Evolutionary conservation across 2,329 filamentous ascomycete genomes (phyloP), one percentile per base, ranked within the genome.

Genomic region (Verticillium longisporum): DNA sequence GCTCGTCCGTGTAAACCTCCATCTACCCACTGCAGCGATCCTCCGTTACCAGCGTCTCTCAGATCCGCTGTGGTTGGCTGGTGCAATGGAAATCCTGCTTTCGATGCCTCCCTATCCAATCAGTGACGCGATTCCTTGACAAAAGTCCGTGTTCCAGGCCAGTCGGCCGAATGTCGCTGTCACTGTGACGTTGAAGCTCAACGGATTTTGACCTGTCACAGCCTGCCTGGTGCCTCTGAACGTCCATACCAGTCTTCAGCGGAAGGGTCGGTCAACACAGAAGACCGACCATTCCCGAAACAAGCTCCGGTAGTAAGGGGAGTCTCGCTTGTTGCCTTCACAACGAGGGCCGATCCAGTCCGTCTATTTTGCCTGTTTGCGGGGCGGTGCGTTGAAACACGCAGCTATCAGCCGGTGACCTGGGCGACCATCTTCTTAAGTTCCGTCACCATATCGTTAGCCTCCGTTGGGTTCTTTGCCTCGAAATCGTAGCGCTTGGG

Each of bases 401-500:
- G 18, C n/a, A 18, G 34, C 32, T 15, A 33, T 61, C 63, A 65
- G 45, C 62, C 59, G 60, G 63, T 63, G 53, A 65, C 63, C 34
- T 65, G 63, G 57, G 60, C 63, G 59, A 91, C 87, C 34, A 89
- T 89, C 74, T 86, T 91, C 75, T 90, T 90, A 63, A 95, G 84
- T 76, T 92, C 90, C 61, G 78, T 81, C 33, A 94, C 90, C 71
- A 95, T 91, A 70, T 91, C 89, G n/a, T 83, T 79, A 54, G 91
- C 90, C 74, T 93, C 90, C 34, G 87, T 84, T 11, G 82, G 79
- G 65, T 80, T 88, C 66, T 83, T 85, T n/a, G 90, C 87, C 74
- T 94, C 91, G 71, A 95, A 95, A 66, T 95, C 91, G 73, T 95
- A 95, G 63, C 90, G 77, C 76, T 94, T 94, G 63, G 83, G 88